Percentiles rank a stretch among this genome's conserved stretches.
phyloP scores from a whole-genome alignment of 2,329 filamentous ascomycete species.

The Fusarium multiceps region DNA sequence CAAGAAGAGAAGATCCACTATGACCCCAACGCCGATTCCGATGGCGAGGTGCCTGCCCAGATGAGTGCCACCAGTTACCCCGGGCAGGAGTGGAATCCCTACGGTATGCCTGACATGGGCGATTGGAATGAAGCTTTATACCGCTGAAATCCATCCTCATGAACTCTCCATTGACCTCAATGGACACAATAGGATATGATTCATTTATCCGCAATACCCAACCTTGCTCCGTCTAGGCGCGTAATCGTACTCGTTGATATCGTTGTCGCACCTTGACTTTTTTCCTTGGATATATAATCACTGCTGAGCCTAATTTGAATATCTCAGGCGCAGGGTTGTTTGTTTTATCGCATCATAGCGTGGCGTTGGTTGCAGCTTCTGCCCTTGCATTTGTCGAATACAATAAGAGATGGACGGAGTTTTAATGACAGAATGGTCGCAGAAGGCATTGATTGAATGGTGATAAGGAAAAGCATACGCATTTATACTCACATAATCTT shows the following conservation, averaged over 20 bases:
- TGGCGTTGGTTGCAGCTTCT: conserved; percentile 28
- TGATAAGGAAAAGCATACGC: conserved; percentile 21
- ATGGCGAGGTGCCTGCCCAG: conserved; percentile 53
- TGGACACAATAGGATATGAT: neutral
- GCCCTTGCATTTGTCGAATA: conserved; percentile 10
- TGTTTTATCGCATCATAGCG: conserved; percentile 16
- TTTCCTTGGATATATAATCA: neutral
- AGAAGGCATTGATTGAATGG: neutral
- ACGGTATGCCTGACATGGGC: conserved; percentile 50
- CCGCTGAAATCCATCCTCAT: neutral
- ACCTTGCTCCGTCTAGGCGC: neutral
- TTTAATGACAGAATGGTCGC: conserved; percentile 16
- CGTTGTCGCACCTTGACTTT: neutral
- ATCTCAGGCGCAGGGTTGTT: neutral
- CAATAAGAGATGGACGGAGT: conserved; percentile 8
- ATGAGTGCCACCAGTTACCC: conserved; percentile 78
- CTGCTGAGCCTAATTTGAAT: neutral
- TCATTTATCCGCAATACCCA: neutral
- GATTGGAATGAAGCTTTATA: conserved; percentile 43
- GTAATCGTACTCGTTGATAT: neutral
- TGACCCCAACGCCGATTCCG: conserved; percentile 51
- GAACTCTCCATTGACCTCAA: neutral
- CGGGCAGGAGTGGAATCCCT: conserved; percentile 76
- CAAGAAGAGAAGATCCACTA: conserved; percentile 67
- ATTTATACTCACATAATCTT: conserved; percentile 10